Percentiles rank a stretch among this genome's conserved stretches.
These are phyloP conservation scores for Leptosphaerulina australis DNA, from an alignment of 2,329 filamentous ascomycete genomes.

Conservation along the genomic window DNA sequence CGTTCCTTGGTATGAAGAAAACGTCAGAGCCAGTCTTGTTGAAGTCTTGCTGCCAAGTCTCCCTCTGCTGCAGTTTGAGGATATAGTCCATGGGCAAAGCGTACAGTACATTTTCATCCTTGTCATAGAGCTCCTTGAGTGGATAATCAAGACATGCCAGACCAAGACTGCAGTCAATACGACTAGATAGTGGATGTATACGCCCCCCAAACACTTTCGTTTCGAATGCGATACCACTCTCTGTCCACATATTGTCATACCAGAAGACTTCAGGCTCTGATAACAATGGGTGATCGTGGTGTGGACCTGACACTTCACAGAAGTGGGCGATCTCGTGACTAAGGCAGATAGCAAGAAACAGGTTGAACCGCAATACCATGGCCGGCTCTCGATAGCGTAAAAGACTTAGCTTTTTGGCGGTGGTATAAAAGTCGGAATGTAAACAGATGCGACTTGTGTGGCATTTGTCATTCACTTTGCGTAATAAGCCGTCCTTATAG, in stretches of 20 bases:
- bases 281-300: slow-evolving; percentile 44
- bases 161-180: slow-evolving; percentile 49
- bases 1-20: slow-evolving; percentile 49
- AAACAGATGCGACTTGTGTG: slow-evolving; percentile 48
- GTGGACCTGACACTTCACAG: slow-evolving; percentile 48
- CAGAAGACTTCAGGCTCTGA: slow-evolving; percentile 48
- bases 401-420: slow-evolving; percentile 47
- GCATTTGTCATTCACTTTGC: slow-evolving; percentile 44
- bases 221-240: slow-evolving; percentile 50
- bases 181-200: slow-evolving; percentile 47
- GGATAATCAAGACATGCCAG: slow-evolving; percentile 46
- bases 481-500: slow-evolving; percentile 46
- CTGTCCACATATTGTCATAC: slow-evolving; percentile 49
- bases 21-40: slow-evolving; percentile 26
- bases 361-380: slow-evolving; percentile 50
- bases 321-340: slow-evolving; percentile 51
- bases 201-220: slow-evolving; percentile 48
- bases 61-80: slow-evolving; percentile 45
- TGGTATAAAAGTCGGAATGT: slow-evolving; percentile 50
- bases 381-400: slow-evolving; percentile 48
- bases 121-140: slow-evolving; percentile 45
- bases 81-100: slow-evolving; percentile 51
- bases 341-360: slow-evolving; percentile 48
- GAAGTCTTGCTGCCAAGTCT: slow-evolving; percentile 48
- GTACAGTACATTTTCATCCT: slow-evolving; percentile 47